Base-by-base conservation (phyloP, 139 green algal genomes). In the Micractinium sp. region DNA sequence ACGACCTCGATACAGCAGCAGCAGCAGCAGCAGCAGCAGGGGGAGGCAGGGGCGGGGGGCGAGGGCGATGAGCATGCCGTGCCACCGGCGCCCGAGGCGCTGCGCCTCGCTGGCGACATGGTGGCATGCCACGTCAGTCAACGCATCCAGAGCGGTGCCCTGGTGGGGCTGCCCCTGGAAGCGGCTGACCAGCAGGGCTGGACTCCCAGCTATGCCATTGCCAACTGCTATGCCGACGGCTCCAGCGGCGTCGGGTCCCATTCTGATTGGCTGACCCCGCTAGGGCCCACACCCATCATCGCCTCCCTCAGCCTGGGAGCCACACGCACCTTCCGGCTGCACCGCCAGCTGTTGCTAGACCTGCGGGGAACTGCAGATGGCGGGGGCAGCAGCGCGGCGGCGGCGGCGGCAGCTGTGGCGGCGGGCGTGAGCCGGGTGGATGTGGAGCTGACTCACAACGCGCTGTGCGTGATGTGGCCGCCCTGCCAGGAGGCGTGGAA, bases 281-380 rank as follows among this genome's bases (percentile, higher is more conserved):
- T 93, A 47, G 91, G 91, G 5, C 79, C 79, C 35, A 29, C 47
- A 19, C 91, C 91, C 38, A 89, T 92, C 47, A 91, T 93, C 23
- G 91, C 91, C 18, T 90, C 81, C 0, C 80, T 93, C 71, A 88
- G 69, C 3, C 73, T 93, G 22, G 91, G 91, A 2, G 91, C 91
- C 61, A 88, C 80, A 5, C 89, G 91, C 36, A 84, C 31, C 56
- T 93, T 93, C 38, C 87, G 87, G 29, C 27, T 93, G 67, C 87
- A 81, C 66, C 78, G 60, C 36, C 60, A 56, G 60, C 86, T 78
- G 75, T 76, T 35, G 15, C 53, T 89, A 56, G 35, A 29, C 2
- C 53, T 83, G 33, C 23, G 23, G 23, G 84, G 41, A 5, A 47
- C 41, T 38, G 19, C 13, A 35, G 75, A 61, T 20, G 22, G 9